phyloP scores from a whole-genome alignment of 768 basidiomycete species.

The Cyclocybe cylindracea region DNA sequence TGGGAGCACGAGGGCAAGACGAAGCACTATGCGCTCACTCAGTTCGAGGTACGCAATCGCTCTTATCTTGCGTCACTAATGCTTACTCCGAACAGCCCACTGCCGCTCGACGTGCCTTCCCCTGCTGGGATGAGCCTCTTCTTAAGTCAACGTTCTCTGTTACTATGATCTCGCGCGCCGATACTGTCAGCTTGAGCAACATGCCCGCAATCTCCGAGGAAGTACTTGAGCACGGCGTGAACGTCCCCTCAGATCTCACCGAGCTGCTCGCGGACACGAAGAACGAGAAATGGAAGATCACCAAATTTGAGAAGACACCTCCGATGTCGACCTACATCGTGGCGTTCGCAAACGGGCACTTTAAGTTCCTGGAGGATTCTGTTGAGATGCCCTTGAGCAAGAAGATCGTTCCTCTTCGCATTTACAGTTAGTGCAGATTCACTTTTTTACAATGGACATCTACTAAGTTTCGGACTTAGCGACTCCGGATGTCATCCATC shows the following conservation, averaged over 20 bases:
- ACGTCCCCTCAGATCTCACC: slow-evolving; percentile 28
- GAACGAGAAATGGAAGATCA: slow-evolving; percentile 74
- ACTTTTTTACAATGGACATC: background rate
- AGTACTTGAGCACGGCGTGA: slow-evolving; percentile 33
- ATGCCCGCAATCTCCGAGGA: slow-evolving; percentile 77
- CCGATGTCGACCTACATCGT: slow-evolving; percentile 90
- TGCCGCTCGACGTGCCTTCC: slow-evolving; percentile 79
- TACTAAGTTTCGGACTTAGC: slow-evolving; percentile 40
- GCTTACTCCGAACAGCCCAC: slow-evolving; percentile 59
- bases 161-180: slow-evolving; percentile 76
- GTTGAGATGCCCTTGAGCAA: slow-evolving; percentile 82
- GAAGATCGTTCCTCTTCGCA: slow-evolving; percentile 77
- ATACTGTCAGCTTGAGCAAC: slow-evolving; percentile 82
- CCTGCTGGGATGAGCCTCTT: slow-evolving; percentile 92
- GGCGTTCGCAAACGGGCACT: slow-evolving; percentile 82
- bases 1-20: slow-evolving; percentile 65
- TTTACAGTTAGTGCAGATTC: slow-evolving; percentile 61
- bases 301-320: slow-evolving; percentile 80
- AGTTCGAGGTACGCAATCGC: slow-evolving; percentile 68
- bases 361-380: slow-evolving; percentile 70
- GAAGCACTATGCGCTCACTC: slow-evolving; percentile 78
- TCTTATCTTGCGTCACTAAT: background rate
- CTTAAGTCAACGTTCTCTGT: slow-evolving; percentile 83
- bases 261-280: slow-evolving; percentile 44
- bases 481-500: slow-evolving; percentile 79